Evolutionary conservation across 306 rosid genomes (phyloP).

Genomic region (Pterocarpus santalinus): DNA sequence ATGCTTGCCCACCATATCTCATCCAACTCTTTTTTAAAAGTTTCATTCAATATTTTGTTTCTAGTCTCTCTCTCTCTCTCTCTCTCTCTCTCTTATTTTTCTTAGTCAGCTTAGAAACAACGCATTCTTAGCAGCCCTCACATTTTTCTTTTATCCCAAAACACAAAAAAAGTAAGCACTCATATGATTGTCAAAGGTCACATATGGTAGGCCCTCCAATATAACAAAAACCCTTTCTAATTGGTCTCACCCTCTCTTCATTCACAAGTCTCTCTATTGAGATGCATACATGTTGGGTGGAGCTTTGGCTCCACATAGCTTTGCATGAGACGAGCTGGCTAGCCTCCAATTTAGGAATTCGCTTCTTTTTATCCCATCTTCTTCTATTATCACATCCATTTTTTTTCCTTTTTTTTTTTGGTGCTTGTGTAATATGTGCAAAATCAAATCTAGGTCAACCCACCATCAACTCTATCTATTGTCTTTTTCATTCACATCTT

Average conservation of each 20-base stretch:
- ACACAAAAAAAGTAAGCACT: slow-evolving; percentile 67
- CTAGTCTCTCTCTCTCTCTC: not conserved
- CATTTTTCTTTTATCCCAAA: slow-evolving; percentile 54
- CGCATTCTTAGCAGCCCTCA: slow-evolving; percentile 73
- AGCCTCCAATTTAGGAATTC: slow-evolving; percentile 46
- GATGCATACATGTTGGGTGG: slow-evolving; percentile 44
- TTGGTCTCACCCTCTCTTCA: slow-evolving; percentile 41
- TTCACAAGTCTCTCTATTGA: slow-evolving; percentile 48
- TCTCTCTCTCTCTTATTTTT: not conserved
- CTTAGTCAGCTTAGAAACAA: slow-evolving; percentile 84
- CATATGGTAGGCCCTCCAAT: slow-evolving; percentile 64
- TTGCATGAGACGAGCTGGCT: slow-evolving; percentile 57
- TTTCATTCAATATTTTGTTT: slow-evolving; percentile 43
- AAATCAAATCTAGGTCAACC: slow-evolving; percentile 61
- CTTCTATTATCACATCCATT: slow-evolving; percentile 39
- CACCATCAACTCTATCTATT: slow-evolving; percentile 48
- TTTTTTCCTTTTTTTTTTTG: not conserved
- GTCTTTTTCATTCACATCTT: slow-evolving; percentile 48
- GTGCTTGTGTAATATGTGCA: not conserved
- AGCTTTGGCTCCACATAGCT: slow-evolving; percentile 62
- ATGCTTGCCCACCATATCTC: slow-evolving; percentile 79
- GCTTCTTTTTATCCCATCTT: slow-evolving; percentile 50
- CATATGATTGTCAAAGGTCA: slow-evolving; percentile 67
- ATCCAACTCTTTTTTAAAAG: slow-evolving; percentile 47
- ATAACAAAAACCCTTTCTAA: slow-evolving; percentile 48